Base-by-base conservation (phyloP, 257 asterid species). In the Petrea volubilis region DNA sequence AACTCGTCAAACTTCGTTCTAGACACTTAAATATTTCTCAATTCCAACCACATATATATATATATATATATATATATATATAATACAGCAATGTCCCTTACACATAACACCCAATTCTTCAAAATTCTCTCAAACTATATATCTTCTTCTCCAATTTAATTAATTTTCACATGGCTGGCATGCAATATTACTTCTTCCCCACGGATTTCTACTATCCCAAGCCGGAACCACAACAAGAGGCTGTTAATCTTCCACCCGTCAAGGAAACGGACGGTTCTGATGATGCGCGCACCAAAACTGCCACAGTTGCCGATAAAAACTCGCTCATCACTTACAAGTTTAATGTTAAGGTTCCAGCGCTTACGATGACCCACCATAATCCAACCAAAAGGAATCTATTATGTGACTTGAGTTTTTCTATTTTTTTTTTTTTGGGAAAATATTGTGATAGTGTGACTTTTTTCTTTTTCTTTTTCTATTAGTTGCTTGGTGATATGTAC, bases 171-270 rank as follows among this genome's bases (percentile, higher is more conserved):
- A 80, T 80, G 87, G 83, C 91, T 21, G 86, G 89, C 64, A 84
- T 85, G 84, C 87, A 79, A 60, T 85, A 85, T 44, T 57, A 76
- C 72, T 85, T 83, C 70, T 87, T 85, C 41, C 94, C 94, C 0
- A 87, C 88, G 0, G 94, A 87, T 85, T 87, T 85, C 77, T 77
- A 58, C 29, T 85, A 83, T 57, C 88, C 89, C 1, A 83, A 63
- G 68, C 62, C 84, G 47, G 53, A 23, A 58, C 7, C 24, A 55
- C 33, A 13, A 47, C 5, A 18, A 14, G 6, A 12, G 20, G 20
- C 51, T 2, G 51, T 14, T 5, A 44, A 14, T 8, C 1, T 12
- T 5, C 20, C 51, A n/a, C 5, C 40, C 5, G 1, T 44, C 4
- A 6, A 13, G 3, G 6, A 44, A 44, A n/a, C 12, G 14, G 20